Evolutionary conservation across 805 yeast genomes (phyloP).

Genomic region (Candida silvatica): DNA sequence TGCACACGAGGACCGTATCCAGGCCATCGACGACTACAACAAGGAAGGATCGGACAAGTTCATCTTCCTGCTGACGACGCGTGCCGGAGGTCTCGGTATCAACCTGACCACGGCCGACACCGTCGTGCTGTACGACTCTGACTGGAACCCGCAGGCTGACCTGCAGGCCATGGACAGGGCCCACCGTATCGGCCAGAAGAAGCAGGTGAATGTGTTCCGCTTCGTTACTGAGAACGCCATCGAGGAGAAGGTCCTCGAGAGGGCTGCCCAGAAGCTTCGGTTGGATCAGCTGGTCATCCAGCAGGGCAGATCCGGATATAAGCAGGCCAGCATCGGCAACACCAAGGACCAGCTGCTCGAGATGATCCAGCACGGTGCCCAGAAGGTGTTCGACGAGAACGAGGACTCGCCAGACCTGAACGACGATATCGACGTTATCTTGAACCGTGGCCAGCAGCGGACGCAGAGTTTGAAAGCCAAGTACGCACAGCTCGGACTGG

Average conservation of each 20-base stretch:
- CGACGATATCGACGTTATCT: constrained; percentile 72
- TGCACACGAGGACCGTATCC: constrained; percentile 84
- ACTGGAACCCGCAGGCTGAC: constrained; percentile 98
- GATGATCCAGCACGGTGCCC: constrained; percentile 98
- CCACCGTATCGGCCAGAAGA: constrained; percentile 94
- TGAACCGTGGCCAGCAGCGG: constrained; percentile 72
- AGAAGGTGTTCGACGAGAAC: constrained; percentile 61
- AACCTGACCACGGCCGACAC: constrained; percentile 88
- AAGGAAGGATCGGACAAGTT: constrained; percentile 75
- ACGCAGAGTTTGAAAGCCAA: constrained; percentile 74
- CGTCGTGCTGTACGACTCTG: constrained; percentile 83
- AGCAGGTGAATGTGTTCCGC: constrained; percentile 87
- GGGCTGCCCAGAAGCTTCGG: constrained; percentile 91
- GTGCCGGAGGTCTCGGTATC: constrained; percentile 97
- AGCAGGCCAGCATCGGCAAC: constrained; percentile 41
- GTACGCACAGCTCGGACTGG: constrained; percentile 80
- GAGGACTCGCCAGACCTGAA: constrained; percentile 24
- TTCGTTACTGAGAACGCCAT: constrained; percentile 94
- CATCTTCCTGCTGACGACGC: constrained; percentile 77
- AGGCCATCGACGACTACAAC: constrained; percentile 89
- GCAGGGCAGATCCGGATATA: constrained; percentile 61
- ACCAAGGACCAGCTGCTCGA: constrained; percentile 79
- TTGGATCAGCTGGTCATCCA: constrained; percentile 93
- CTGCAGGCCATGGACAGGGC: constrained; percentile 98
- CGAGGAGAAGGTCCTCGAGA: constrained; percentile 90